Base-by-base conservation (phyloP, 129 eudicot species). In the Silybum marianum region DNA sequence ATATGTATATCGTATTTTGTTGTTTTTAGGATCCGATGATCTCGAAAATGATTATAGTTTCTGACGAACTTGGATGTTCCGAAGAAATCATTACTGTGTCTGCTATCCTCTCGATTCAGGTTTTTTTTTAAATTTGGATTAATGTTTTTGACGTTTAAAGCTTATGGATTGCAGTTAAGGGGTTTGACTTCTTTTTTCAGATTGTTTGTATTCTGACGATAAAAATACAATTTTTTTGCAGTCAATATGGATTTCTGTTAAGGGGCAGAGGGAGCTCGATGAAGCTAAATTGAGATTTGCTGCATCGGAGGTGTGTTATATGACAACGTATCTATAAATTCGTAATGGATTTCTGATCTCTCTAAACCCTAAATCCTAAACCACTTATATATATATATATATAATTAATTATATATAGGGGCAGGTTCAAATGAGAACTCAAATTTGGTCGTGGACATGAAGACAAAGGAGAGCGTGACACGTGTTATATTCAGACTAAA, bases 211-310 rank as follows among this genome's bases (percentile, higher is more conserved):
- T 54, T 77, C 73, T 77, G 62, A 54, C 44, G 25, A 58, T 28
- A 30, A 77, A 58, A 5, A 8, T 71, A 26, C 13, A 9, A 18
- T 44, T 62, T 66, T 66, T 82, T 72, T 82, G 78, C 88, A 96
- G 99, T 96, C 99, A 16, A 91, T 96, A 79, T 96, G 99, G 99
- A 81, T 91, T 60, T 88, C 98, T 23, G 87, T 78, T 22, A 87
- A 88, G 88, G 99, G 98, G 54, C 93, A 90, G 72, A 93, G 85
- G 86, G 97, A 96, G 83, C 87, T 91, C 73, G 98, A 96, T 75
- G 98, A 93, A 90, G 99, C 95, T 79, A 93, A 91, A 79, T 74
- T 96, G 90, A 91, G 92, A 87, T 96, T 96, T 80, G 96, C 97
- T 40, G 97, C 99, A 83, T 93, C 98, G 9, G 98, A 96, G 97